These are phyloP conservation scores for Exophiala sideris DNA, from an alignment of 2,329 filamentous ascomycete species.

Conservation along the genomic window DNA sequence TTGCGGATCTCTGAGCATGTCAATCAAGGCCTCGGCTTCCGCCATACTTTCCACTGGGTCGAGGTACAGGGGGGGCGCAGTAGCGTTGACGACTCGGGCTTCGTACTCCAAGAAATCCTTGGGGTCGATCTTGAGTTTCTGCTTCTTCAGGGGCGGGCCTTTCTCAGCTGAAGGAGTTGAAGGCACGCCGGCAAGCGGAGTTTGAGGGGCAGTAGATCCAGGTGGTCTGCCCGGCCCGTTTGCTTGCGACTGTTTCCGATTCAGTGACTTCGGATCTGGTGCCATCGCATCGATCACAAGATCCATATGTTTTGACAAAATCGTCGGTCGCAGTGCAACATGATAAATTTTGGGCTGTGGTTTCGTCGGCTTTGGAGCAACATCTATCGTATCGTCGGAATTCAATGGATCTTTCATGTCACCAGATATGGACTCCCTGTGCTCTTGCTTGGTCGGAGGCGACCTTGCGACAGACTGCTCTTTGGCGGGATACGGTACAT, in stretches of 20 bases:
- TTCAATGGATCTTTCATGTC: slow-evolving; percentile 9
- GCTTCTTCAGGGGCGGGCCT: slow-evolving; percentile 59
- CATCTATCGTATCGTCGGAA: slow-evolving; percentile 21
- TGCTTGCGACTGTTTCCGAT: slow-evolving; percentile 44
- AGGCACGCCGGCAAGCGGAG: slow-evolving; percentile 59
- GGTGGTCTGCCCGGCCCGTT: slow-evolving; percentile 42
- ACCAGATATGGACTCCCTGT: slow-evolving; percentile 15
- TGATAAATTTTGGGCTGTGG: slow-evolving; percentile 64
- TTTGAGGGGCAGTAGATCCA: slow-evolving; percentile 57
- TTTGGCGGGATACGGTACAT: slow-evolving; percentile 67
- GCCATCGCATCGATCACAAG: slow-evolving; percentile 73
- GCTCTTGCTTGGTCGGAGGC: slow-evolving; percentile 24
- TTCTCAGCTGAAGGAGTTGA: slow-evolving; percentile 58
- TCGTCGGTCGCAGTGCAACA: slow-evolving; percentile 79
- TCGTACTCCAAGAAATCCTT: slow-evolving; percentile 72
- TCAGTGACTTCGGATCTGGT: slow-evolving; percentile 53
- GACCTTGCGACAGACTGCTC: slow-evolving; percentile 36
- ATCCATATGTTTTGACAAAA: slow-evolving; percentile 70
- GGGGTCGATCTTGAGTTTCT: slow-evolving; percentile 75
- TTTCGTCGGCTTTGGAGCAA: slow-evolving; percentile 17
- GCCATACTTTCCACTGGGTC: slow-evolving; percentile 68
- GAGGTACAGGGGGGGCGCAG: slow-evolving; percentile 70
- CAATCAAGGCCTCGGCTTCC: slow-evolving; percentile 69
- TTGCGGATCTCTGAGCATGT: slow-evolving; percentile 69
- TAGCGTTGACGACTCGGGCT: slow-evolving; percentile 69